Conservation (phyloP, 805 yeast genomes). For the Clavispora santaluciae region DNA sequence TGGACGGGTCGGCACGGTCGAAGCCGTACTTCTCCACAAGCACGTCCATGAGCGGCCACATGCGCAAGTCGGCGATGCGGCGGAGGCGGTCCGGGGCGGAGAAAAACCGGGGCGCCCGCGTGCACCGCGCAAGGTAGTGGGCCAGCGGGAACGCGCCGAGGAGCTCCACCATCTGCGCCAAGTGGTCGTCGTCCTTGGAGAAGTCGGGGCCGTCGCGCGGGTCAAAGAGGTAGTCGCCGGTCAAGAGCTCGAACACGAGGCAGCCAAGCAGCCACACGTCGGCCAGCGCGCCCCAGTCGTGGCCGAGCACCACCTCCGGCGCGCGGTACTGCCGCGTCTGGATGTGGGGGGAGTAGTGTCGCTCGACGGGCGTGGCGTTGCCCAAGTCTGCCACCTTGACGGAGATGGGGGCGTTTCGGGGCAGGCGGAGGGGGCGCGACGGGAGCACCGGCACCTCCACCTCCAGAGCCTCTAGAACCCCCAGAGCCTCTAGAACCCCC, state of each 20-base stretch:
- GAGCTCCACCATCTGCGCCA: constrained; percentile 89
- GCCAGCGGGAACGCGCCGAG: constrained; percentile 64
- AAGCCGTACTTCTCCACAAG: constrained; percentile 81
- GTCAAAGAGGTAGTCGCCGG: constrained; percentile 93
- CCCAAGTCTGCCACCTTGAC: constrained; percentile 91
- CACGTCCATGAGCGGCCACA: constrained; percentile 84
- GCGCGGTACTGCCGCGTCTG: constrained; percentile 92
- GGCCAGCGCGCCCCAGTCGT: constrained; percentile 83
- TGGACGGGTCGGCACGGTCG: constrained; percentile 25
- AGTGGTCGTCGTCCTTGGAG: constrained; percentile 89
- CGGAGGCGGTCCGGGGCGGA: constrained; percentile 66
- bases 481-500: no score
- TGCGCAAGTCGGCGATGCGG: constrained; percentile 75
- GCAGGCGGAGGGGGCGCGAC: constrained; percentile 8
- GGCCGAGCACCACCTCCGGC: constrained; percentile 58
- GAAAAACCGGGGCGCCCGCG: constrained; percentile 54
- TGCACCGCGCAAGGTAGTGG: constrained; percentile 54
- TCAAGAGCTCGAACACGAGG: constrained; percentile 79
- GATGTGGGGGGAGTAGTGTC: constrained; percentile 82
- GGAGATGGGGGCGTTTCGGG: constrained; percentile 11
- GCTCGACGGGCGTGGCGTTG: constrained; percentile 78
- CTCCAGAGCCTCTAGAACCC: background rate
- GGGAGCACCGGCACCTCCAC: constrained; percentile 15
- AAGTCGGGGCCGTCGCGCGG: constrained; percentile 77
- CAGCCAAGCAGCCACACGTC: constrained; percentile 98